These are phyloP conservation scores for Hypomyces perniciosus DNA, from an alignment of 2,329 filamentous ascomycete genomes.

Conservation along the genomic window DNA sequence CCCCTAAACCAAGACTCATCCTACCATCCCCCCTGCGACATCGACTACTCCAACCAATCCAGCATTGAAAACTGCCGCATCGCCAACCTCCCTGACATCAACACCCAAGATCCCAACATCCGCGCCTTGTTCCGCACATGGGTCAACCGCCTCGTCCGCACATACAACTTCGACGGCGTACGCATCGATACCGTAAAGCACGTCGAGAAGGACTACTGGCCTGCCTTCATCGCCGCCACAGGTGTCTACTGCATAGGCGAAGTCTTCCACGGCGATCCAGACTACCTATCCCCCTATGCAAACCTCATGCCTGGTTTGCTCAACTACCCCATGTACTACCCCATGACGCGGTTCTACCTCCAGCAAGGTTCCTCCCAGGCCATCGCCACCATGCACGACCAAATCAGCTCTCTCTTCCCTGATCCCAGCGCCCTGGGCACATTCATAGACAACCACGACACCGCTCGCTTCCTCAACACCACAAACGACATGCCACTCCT, in stretches of 20 bases:
- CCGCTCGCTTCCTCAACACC: conserved; percentile 45
- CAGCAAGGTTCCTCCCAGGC: conserved; percentile 32
- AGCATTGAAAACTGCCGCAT: conserved; percentile 46
- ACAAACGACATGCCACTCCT: conserved; percentile 50
- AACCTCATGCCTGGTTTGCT: conserved; percentile 51
- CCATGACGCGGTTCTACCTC: conserved; percentile 34
- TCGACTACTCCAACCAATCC: conserved; percentile 47
- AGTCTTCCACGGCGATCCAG: conserved; percentile 48
- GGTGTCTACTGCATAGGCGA: conserved; percentile 58
- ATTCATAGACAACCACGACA: conserved; percentile 57
- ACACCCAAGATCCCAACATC: conserved; percentile 47
- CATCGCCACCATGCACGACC: conserved; percentile 33
- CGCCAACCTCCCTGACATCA: conserved; percentile 56
- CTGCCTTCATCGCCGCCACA: conserved; percentile 44
- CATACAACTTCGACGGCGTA: conserved; percentile 57
- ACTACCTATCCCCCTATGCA: conserved; percentile 48
- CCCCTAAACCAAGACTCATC: conserved; percentile 48
- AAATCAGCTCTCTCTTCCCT: conserved; percentile 31
- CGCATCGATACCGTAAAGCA: conserved; percentile 59
- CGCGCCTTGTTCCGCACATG: conserved; percentile 49
- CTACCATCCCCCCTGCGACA: conserved; percentile 56
- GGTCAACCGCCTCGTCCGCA: conserved; percentile 50
- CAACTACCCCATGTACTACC: conserved; percentile 51
- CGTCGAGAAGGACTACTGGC: conserved; percentile 54
- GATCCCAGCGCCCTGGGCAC: conserved; percentile 41